Evolutionary conservation across 345 rosid species (phyloP).

Genomic region (Cardamine resedifolia): DNA sequence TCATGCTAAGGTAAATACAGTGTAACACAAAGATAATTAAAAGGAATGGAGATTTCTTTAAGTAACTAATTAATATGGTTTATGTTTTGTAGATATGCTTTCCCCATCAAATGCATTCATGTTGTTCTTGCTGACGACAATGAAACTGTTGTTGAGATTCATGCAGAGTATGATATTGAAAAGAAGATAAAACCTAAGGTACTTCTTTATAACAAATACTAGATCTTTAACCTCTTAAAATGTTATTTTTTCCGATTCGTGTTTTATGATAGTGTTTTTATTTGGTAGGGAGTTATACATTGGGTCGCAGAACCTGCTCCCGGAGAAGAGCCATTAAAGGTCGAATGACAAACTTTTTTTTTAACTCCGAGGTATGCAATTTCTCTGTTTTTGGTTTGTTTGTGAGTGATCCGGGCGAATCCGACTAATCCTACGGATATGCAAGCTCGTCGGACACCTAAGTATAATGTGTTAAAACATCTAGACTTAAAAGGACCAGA

Average conservation of each 20-base stretch:
- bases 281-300: background rate
- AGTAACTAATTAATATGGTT: background rate
- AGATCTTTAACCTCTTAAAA: background rate
- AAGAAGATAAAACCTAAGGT: conserved; percentile 75
- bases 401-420: too few species aligned
- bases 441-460: too few species aligned
- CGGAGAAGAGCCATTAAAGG: conserved; percentile 43
- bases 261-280: background rate
- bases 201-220: background rate
- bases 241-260: background rate
- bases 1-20: conserved; percentile 53
- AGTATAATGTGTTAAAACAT: too few species aligned
- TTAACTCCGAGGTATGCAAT: conserved; percentile 56
- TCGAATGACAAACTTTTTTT: conserved; percentile 77
- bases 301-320: conserved; percentile 48
- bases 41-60: background rate
- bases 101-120: conserved; percentile 12
- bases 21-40: background rate
- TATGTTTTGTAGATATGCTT: conserved; percentile 7
- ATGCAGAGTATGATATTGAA: conserved; percentile 68
- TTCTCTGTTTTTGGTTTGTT: background rate
- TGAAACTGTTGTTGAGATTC: conserved; percentile 58
- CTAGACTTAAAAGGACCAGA: too few species aligned
- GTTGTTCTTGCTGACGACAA: conserved; percentile 41
- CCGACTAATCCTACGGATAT: too few species aligned